Percentiles rank a stretch among this genome's conserved stretches.
These are phyloP conservation scores for Fusarium citri DNA, from an alignment of 2,329 filamentous ascomycete species.

Conservation along the genomic window DNA sequence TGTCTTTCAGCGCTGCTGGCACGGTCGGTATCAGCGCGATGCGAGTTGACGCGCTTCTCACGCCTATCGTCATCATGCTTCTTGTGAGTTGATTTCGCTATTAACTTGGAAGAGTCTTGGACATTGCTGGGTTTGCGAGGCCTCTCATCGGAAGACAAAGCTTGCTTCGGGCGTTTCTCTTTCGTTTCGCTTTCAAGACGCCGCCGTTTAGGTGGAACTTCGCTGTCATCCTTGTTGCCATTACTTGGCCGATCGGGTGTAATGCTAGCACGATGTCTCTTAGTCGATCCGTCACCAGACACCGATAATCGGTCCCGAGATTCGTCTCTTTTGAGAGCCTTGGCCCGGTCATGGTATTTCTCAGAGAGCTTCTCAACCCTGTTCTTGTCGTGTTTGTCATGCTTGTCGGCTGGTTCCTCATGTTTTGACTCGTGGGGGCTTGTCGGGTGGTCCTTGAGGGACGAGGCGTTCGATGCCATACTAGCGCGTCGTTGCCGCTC, in stretches of 20 bases:
- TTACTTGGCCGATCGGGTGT: slow-evolving; percentile 67
- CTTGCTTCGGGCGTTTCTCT: slow-evolving; percentile 60
- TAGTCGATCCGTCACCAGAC: slow-evolving; percentile 64
- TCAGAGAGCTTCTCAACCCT: slow-evolving; percentile 57
- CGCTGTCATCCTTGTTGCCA: slow-evolving; percentile 64
- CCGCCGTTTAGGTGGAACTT: slow-evolving; percentile 66
- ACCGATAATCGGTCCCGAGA: slow-evolving; percentile 66
- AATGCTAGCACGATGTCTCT: slow-evolving; percentile 69
- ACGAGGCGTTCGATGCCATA: slow-evolving; percentile 66
- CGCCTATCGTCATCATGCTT: slow-evolving; percentile 57
- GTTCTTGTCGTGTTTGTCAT: slow-evolving; percentile 55
- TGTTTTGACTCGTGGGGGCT: slow-evolving; percentile 63
- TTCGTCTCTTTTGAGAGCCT: slow-evolving; percentile 71
- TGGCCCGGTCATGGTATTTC: slow-evolving; percentile 69
- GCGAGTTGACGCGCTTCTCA: slow-evolving; percentile 55
- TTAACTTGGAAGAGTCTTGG: slow-evolving; percentile 55
- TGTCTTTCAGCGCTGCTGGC: slow-evolving; percentile 57
- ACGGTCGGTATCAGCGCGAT: slow-evolving; percentile 57
- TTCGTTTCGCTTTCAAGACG: slow-evolving; percentile 66
- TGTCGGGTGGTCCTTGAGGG: slow-evolving; percentile 61
- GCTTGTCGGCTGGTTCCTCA: slow-evolving; percentile 63
- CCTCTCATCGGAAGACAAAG: slow-evolving; percentile 60
- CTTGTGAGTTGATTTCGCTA: slow-evolving; percentile 51
- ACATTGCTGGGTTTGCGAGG: slow-evolving; percentile 56
- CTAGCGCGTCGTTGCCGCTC: slow-evolving; percentile 70